These are phyloP conservation scores for Trametes hirsuta DNA, from an alignment of 1,284 basidiomycete genomes.

Conservation along the genomic window DNA sequence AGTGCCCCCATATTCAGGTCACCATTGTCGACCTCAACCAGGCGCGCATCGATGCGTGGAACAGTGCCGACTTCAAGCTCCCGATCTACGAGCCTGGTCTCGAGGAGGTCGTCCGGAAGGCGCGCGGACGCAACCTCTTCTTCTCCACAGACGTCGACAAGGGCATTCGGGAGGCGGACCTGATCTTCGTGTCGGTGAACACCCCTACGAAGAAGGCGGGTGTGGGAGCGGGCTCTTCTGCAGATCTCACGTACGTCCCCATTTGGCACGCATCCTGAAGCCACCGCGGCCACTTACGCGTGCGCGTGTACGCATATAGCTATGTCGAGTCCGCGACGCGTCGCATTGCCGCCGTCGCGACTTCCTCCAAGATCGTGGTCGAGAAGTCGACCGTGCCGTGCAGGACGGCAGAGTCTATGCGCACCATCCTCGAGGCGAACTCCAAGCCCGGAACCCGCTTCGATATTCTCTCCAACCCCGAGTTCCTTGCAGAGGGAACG, in stretches of 20 bases:
- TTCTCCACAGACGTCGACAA: conserved; percentile 97
- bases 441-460: conserved; percentile 90
- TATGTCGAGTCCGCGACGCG: conserved; percentile 97
- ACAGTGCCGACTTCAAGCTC: conserved; percentile 72
- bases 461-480: conserved; percentile 99
- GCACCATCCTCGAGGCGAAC: conserved; percentile 98
- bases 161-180: conserved; percentile 90
- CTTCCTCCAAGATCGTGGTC: conserved; percentile 95
- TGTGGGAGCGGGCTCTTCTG: conserved; percentile 96
- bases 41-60: conserved; percentile 95
- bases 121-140: conserved; percentile 94
- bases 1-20: conserved; percentile 92
- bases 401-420: conserved; percentile 98
- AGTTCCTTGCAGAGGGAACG: conserved; percentile 98
- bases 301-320: conserved; percentile 45
- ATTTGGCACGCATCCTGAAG: conserved; percentile 1
- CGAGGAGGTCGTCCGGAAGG: conserved; percentile 88
- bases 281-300: background rate
- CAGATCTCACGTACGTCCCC: conserved; percentile 87
- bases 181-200: conserved; percentile 91
- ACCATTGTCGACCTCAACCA: conserved; percentile 99
- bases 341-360: conserved; percentile 91
- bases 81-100: conserved; percentile 99
- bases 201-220: conserved; percentile 99
- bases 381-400: conserved; percentile 99